These are phyloP conservation scores for Trametes maxima DNA, from an alignment of 768 basidiomycete species.

Conservation along the genomic window DNA sequence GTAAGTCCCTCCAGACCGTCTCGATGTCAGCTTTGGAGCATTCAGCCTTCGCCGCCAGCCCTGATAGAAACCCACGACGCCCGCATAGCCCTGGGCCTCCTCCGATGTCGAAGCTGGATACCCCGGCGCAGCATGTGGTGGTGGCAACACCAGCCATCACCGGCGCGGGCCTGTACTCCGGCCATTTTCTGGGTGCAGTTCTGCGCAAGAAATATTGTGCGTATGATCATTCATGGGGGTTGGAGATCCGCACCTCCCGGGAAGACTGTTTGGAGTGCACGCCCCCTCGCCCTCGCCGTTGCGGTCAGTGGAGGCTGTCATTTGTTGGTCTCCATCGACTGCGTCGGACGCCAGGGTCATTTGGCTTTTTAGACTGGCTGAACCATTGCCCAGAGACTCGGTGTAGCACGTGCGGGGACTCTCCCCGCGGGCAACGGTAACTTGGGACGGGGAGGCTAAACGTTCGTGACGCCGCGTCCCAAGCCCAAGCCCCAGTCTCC, in stretches of 20 bases:
- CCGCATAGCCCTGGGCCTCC: background rate
- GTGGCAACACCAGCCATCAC: conserved; percentile 1
- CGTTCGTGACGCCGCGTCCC: background rate
- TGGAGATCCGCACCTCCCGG: background rate
- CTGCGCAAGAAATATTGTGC: background rate
- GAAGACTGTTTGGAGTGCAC: background rate
- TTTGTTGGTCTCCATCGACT: conserved; percentile 6
- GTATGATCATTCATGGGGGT: background rate
- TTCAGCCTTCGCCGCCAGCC: background rate
- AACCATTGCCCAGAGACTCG: no score
- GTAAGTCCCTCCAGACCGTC: background rate
- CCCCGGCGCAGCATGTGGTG: background rate
- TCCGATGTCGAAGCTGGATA: background rate
- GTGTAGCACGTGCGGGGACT: no score
- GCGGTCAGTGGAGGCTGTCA: background rate
- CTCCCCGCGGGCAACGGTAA: no score
- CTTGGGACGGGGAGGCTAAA: background rate
- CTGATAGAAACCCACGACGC: background rate
- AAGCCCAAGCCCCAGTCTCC: conserved; percentile 5
- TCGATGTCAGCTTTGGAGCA: background rate
- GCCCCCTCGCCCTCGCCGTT: background rate
- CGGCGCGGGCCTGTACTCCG: background rate
- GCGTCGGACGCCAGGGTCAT: background rate
- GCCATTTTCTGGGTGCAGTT: background rate
- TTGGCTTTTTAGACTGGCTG: no score